Percentiles rank a stretch among this genome's conserved stretches.
These are phyloP conservation scores for Ogataea corticis DNA, from an alignment of 805 yeast species.

Conservation along the genomic window DNA sequence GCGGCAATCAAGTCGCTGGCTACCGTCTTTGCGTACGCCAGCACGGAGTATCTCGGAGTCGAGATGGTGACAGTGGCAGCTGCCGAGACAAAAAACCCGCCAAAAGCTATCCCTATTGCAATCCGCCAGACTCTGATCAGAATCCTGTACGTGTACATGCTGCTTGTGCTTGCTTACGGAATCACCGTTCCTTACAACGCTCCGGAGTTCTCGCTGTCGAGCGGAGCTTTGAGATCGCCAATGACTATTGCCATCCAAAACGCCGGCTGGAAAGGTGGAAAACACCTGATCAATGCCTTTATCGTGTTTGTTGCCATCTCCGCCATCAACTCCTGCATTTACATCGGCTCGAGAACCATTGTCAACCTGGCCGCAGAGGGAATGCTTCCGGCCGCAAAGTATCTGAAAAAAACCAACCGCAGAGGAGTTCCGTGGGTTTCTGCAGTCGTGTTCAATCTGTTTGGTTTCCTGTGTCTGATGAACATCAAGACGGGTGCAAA, in stretches of 20 bases:
- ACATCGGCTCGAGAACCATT: conserved; percentile 66
- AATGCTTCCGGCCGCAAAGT: conserved; percentile 37
- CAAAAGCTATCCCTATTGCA: conserved; percentile 56
- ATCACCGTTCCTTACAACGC: conserved; percentile 59
- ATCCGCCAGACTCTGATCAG: conserved; percentile 54
- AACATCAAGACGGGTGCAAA: conserved; percentile 60
- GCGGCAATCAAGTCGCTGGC: conserved; percentile 25
- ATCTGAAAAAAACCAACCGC: conserved; percentile 48
- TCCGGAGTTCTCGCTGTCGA: conserved; percentile 40
- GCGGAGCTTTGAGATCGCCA: conserved; percentile 47
- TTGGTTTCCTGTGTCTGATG: conserved; percentile 60
- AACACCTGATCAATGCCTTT: conserved; percentile 61
- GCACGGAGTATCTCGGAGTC: conserved; percentile 27
- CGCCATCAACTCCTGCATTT: conserved; percentile 68
- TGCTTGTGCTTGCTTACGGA: conserved; percentile 56
- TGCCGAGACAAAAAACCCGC: conserved; percentile 60
- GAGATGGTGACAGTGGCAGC: conserved; percentile 50
- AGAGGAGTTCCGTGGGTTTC: conserved; percentile 67
- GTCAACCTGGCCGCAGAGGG: conserved; percentile 63
- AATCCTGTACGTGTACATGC: conserved; percentile 52
- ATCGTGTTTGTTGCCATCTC: conserved; percentile 65
- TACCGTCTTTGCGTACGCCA: conserved; percentile 25
- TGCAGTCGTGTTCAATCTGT: conserved; percentile 51
- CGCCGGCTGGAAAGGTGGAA: conserved; percentile 50
- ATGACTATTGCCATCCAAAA: conserved; percentile 47